Evolutionary conservation across 2,329 filamentous ascomycete species (phyloP), one percentile per base, ranked within the genome.

Genomic region (Lizonia empirigonia): DNA sequence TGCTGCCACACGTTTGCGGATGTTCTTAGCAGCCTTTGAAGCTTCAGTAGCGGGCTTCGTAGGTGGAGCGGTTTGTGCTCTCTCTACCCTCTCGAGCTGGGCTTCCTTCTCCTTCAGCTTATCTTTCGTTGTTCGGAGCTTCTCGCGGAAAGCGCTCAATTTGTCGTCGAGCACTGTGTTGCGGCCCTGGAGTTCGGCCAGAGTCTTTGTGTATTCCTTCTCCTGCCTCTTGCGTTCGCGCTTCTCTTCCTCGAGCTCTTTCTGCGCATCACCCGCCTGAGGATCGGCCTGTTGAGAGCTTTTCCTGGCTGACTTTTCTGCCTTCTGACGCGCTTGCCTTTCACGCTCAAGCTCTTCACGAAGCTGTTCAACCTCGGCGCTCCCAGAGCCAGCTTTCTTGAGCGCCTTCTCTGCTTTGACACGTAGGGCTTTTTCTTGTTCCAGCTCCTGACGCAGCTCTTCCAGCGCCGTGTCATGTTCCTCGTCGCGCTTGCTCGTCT

Each of bases 141-240:
- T 92, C 47, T 81, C 80, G 64, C 85, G 85, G 66, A 90, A 81
- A 16, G 84, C 83, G 44, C 85, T 85, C 13, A 94, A 74, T 57
- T 88, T 89, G 56, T 86, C 85, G 57, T 92, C 87, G 1, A 91
- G 78, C 10, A 84, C 78, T 4, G 85, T 80, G 44, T 82, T 85
- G 56, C 86, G 81, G 6, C 80, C 80, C 35, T 88, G 83, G 37
- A 82, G 82, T 55, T 88, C 85, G 3, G 80, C 76, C 7, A 84
- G 70, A 12, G 82, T 81, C 55, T 83, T 82, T 45, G 84, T 80
- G 29, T 70, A 73, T 24, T 80, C 78, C 49, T 78, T 78, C 63
- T 84, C 82, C 20, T 72, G 71, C 59, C 75, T 82, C 48, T 82
- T 74, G 15, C 77, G 78, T 45, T 81, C 79, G 36, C 78, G 77